Base-by-base conservation (phyloP, 2,329 filamentous ascomycete species). In the Pseudogymnoascus sp. region DNA sequence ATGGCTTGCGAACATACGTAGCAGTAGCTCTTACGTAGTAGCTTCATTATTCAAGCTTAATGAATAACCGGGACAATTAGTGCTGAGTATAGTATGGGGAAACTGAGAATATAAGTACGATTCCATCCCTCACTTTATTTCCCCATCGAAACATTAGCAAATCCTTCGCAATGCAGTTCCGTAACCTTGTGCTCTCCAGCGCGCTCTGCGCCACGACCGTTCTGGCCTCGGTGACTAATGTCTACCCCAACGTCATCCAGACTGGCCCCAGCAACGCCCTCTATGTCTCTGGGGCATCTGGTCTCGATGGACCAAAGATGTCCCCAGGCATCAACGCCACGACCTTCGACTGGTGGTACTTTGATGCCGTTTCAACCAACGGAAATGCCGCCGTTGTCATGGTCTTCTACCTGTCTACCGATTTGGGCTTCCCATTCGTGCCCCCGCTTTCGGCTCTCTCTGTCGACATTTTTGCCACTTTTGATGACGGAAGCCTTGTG, bases 301-400 rank as follows among this genome's bases (percentile, higher is more conserved):
- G 37, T n/a, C 37, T 69, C 6, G 69, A 70, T 34, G 64, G 62
- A 5, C 67, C 69, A n/a, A 61, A 69, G 59, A n/a, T 70, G 10
- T 66, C 65, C 16, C 46, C 46, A 1, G 53, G 65, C 1, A 36
- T 67, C 59, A 70, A 70, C 46, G 60, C 12, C 16, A 63, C 64
- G 6, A 64, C 65, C 16, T 75, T 73, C 53, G 73, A 75, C 67
- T 77, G 75, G 75, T 78, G 76, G 76, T 77, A 76, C 64, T 77
- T 77, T 50, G 75, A 78, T 64, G 73, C 68, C 18, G 69, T 78
- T 10, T 70, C 75, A 1, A 59, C 65, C 1, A 66, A 66, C 6
- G 67, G 71, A 53, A 64, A 69, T 1, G 67, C 70, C 18, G 72
- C 70, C 0, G 60, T 76, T 6, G 69, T 71, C 0, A 56, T 78